phyloP scores from a whole-genome alignment of 768 basidiomycete genomes.

The Chalciporus piperatus region DNA sequence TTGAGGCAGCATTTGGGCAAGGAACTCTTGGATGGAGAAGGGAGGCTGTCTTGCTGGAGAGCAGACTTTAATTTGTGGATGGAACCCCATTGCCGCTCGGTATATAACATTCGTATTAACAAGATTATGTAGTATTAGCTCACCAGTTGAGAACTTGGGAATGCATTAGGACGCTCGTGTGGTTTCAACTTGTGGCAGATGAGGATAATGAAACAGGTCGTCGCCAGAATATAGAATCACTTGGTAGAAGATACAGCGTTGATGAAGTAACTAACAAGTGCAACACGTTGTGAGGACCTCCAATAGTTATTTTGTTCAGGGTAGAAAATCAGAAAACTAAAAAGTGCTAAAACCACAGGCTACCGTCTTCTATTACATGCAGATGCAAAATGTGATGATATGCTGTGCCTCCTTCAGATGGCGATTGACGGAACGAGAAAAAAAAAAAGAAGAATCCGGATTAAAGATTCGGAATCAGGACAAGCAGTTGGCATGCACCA shows the following conservation, averaged over 20 bases:
- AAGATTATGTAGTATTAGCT: background rate
- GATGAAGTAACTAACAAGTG: constrained; percentile 6
- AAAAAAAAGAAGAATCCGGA: constrained; percentile 13
- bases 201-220: background rate
- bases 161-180: background rate
- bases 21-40: constrained; percentile 64
- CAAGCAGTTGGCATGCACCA: constrained; percentile 50
- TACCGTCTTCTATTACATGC: constrained; percentile 57
- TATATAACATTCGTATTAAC: background rate
- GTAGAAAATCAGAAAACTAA: constrained; percentile 10
- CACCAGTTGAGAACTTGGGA: background rate
- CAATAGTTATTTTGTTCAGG: constrained; percentile 10
- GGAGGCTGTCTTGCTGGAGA: constrained; percentile 49
- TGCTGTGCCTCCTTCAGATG: constrained; percentile 73
- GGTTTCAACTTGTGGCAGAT: background rate
- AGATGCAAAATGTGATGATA: constrained; percentile 44
- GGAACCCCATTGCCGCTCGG: background rate
- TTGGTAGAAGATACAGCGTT: constrained; percentile 15
- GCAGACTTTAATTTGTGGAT: constrained; percentile 39
- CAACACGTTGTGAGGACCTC: constrained; percentile 8
- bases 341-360: constrained; percentile 26
- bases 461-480: constrained; percentile 9
- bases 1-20: constrained; percentile 81
- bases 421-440: constrained; percentile 35
- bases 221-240: constrained; percentile 4